Percentiles rank a stretch among this genome's conserved stretches.
Evolutionary conservation across 495 filamentous ascomycete species (phyloP).

Genomic region (Astrocystis sublimbata): DNA sequence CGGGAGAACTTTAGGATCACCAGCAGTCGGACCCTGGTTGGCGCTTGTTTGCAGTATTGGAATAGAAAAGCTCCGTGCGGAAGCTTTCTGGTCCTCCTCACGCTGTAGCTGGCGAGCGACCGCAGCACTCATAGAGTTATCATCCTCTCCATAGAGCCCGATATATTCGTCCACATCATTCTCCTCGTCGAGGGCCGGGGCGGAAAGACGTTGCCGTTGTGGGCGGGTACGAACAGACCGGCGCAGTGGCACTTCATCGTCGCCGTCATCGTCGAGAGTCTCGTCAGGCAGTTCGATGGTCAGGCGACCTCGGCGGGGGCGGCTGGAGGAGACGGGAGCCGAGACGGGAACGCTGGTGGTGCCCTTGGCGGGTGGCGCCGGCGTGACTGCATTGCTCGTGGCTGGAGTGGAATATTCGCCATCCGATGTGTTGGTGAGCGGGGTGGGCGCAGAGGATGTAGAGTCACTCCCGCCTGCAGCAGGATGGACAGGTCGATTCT

Average conservation of each 20-base stretch:
- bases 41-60: background rate
- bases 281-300: constrained; percentile 20
- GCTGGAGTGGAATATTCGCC: constrained; percentile 73
- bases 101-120: constrained; percentile 41
- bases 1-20: background rate
- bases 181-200: background rate
- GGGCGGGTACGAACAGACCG: constrained; percentile 9
- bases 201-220: constrained; percentile 12
- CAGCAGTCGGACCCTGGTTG: background rate
- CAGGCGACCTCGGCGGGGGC: constrained; percentile 9
- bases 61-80: background rate
- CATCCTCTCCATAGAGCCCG: constrained; percentile 31
- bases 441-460: constrained; percentile 43
- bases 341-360: background rate
- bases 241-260: constrained; percentile 14
- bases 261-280: background rate
- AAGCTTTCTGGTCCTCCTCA: constrained; percentile 32
- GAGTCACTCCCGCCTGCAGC: constrained; percentile 13
- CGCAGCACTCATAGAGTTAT: constrained; percentile 32
- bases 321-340: background rate
- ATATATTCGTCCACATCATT: constrained; percentile 37
- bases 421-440: constrained; percentile 46
- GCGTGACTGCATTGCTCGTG: constrained; percentile 69
- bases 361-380: constrained; percentile 35
- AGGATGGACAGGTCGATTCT: background rate